These are phyloP conservation scores for Phalaenopsis hybrid DNA, from an alignment of 116 monocot species.

Conservation along the genomic window DNA sequence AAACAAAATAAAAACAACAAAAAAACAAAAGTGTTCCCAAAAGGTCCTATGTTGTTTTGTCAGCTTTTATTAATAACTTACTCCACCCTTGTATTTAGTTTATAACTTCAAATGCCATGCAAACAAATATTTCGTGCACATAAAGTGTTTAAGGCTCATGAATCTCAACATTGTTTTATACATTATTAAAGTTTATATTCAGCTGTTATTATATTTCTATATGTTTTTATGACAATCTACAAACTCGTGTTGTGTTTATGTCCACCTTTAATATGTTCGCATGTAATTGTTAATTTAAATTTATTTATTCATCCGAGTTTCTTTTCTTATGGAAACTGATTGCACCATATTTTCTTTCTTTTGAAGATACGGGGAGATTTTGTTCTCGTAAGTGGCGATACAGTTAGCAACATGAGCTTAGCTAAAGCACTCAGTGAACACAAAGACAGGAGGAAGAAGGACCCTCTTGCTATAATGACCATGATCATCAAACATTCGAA, in stretches of 20 bases:
- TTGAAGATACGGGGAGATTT: constrained; percentile 95
- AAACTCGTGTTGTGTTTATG: not conserved
- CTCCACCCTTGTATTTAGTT: not conserved
- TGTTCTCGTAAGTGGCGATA: constrained; percentile 92
- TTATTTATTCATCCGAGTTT: not conserved
- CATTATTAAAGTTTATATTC: not conserved
- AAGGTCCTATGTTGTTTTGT: not conserved
- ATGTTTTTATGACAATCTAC: not conserved
- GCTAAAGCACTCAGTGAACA: constrained; percentile 76
- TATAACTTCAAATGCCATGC: not conserved
- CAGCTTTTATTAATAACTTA: not conserved
- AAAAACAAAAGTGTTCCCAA: too few species aligned
- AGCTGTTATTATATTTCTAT: not conserved
- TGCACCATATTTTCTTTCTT: constrained; percentile 1
- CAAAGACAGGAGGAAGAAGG: constrained; percentile 92
- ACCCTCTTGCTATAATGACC: constrained; percentile 93
- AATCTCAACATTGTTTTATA: not conserved
- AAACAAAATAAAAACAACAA: too few species aligned
- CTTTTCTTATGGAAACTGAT: not conserved
- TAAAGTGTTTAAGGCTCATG: not conserved
- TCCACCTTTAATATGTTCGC: not conserved
- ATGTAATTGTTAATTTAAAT: not conserved
- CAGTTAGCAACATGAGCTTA: constrained; percentile 85
- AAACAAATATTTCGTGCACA: not conserved
- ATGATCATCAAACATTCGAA: constrained; percentile 86